phyloP scores from a whole-genome alignment of 371 early-diverging fungal species.

The Apophysomyces variabilis region DNA sequence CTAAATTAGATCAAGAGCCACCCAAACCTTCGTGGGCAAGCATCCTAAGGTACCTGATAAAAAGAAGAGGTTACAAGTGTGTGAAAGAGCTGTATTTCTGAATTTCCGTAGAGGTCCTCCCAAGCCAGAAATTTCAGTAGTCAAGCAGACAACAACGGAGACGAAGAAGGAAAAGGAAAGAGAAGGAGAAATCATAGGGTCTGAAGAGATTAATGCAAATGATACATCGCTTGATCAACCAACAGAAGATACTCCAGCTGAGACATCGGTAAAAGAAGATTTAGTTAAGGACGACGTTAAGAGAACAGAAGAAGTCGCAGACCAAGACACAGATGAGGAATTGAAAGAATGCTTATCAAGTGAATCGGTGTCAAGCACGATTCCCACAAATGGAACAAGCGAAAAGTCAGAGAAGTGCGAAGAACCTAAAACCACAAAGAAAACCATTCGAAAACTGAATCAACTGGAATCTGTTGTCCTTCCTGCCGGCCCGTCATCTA shows the following conservation, averaged over 20 bases:
- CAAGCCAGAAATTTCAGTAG: slow-evolving; percentile 8
- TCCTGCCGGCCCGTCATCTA: slow-evolving; percentile 55
- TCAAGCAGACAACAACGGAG: neutral
- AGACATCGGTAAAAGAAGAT: neutral
- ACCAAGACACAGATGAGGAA: neutral
- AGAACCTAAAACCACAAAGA: neutral
- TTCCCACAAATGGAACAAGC: neutral
- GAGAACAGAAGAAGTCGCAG: neutral
- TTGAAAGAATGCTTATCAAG: neutral
- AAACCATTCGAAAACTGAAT: slow-evolving; percentile 57
- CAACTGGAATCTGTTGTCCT: slow-evolving; percentile 85
- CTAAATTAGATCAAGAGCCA: neutral
- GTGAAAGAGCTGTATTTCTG: neutral
- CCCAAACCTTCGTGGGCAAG: slow-evolving; percentile 76
- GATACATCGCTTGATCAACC: neutral
- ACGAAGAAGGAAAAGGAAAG: neutral
- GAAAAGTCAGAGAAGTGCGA: no score
- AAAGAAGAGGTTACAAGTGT: neutral
- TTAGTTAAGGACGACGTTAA: neutral
- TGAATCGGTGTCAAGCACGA: slow-evolving; percentile 2
- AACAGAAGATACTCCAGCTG: neutral
- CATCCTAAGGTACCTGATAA: slow-evolving; percentile 67
- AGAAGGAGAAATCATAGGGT: neutral
- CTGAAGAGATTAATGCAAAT: neutral
- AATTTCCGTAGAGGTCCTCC: slow-evolving; percentile 13